Conservation (phyloP, 345 rosid species). For the Syzygium aqueum region DNA sequence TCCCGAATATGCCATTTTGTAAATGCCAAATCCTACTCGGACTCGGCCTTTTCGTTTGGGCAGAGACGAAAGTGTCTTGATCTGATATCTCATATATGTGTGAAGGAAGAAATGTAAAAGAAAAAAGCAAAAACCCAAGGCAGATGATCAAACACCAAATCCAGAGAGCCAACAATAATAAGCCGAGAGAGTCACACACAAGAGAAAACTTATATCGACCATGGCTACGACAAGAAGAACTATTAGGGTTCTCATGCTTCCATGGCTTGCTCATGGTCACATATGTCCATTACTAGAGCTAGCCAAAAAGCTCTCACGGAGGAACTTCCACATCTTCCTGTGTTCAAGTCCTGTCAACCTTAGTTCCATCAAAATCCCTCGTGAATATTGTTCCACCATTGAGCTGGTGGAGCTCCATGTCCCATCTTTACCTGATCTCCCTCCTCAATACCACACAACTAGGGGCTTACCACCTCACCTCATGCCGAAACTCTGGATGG, state of each 20-base stretch:
- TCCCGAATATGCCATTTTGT: background rate
- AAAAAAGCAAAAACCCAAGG: background rate
- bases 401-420: conserved; percentile 24
- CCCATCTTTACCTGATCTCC: conserved; percentile 23
- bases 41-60: background rate
- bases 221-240: background rate
- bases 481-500: conserved; percentile 12
- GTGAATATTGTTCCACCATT: conserved; percentile 1
- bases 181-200: background rate
- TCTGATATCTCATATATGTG: background rate
- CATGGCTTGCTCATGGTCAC: conserved; percentile 47
- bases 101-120: background rate
- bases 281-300: conserved; percentile 28
- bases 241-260: conserved; percentile 23
- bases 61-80: background rate
- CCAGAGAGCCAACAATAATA: background rate
- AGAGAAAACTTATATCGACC: background rate
- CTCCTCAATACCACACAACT: conserved; percentile 36
- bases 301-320: conserved; percentile 15
- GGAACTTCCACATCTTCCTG: conserved; percentile 16
- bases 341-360: conserved; percentile 26
- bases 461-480: conserved; percentile 26
- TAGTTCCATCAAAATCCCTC: background rate
- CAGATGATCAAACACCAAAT: background rate
- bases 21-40: background rate